Conservation (phyloP, 768 basidiomycete genomes). For the Lactarius evosmus region DNA sequence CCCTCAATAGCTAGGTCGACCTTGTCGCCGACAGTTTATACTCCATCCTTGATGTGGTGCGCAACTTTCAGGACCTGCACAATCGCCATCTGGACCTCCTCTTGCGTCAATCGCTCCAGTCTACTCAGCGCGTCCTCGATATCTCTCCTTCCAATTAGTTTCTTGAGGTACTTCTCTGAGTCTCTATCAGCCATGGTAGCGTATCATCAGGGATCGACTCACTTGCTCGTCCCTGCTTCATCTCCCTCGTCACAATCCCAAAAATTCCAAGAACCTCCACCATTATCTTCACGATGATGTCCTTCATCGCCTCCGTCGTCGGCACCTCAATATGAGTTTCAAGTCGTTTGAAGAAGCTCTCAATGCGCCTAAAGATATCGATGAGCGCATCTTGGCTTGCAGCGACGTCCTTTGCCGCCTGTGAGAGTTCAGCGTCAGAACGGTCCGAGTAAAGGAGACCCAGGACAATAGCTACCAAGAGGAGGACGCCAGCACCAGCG, state of each 20-base stretch:
- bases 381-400: not conserved
- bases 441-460: not conserved
- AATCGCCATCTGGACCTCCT: not conserved
- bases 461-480: not conserved
- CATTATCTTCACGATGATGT: conserved; percentile 1
- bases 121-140: not conserved
- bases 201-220: not conserved
- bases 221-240: not conserved
- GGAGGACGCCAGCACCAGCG: not conserved
- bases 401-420: not conserved
- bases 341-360: not conserved
- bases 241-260: not conserved
- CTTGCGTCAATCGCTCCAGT: not conserved
- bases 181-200: not conserved
- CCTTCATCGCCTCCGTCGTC: not conserved
- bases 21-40: not conserved
- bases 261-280: not conserved
- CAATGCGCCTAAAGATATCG: not conserved
- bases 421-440: not conserved
- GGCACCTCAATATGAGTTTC: not conserved
- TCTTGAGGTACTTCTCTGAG: not conserved
- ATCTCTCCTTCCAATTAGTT: not conserved
- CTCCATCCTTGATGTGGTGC: not conserved
- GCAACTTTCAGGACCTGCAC: not conserved
- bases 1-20: not conserved